Evolutionary conservation across 2,329 filamentous ascomycete genomes (phyloP), one percentile per base, ranked within the genome.

Genomic region (Talaromyces sp.): DNA sequence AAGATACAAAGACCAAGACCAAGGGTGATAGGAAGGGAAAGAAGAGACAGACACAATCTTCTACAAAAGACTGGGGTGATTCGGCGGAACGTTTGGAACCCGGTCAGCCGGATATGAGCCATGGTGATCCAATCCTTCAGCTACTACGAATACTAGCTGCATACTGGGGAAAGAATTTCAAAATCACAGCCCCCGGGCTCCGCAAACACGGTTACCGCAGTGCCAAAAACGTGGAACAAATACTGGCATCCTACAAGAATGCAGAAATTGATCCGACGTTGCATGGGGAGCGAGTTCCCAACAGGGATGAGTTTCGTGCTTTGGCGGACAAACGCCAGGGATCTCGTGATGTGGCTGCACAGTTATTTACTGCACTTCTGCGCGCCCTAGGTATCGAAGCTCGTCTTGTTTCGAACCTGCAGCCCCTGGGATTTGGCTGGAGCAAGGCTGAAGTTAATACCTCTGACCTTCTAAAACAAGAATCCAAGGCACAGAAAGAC

Each of bases 141-240:
- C 79, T 98, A 4, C 81, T 98, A 69, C 89, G 89, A 68, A 82
- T 86, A 3, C 77, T 99, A n/a, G 82, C 88, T 9, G 84, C 87
- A 1, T 97, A 92, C 82, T 99, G 95, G 95, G 92, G 88, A 72
- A 89, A 92, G 68, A 83, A 88, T 36, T 99, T 96, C 74, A 84
- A 81, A 1, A 82, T 95, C 51, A 91, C 87, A 0, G 84, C 88
- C 0, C 92, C 93, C 0, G 91, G 91, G 0, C 71, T 98, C 27
- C 85, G 93, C n/a, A 99, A 98, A 77, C 83, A 86, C 71, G 95
- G 95, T 0, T 98, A 98, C 72, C 89, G 94, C 79, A 83, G 89
- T 0, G 83, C 92, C n/a, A 82, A 89, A 67, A 83, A 86, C 28
- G 78, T 96, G 2, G 88, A 92, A 67, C 84, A 87, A n/a, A 82